Conservation (phyloP, 1,284 basidiomycete species). For the Apiotrichum gracile region DNA sequence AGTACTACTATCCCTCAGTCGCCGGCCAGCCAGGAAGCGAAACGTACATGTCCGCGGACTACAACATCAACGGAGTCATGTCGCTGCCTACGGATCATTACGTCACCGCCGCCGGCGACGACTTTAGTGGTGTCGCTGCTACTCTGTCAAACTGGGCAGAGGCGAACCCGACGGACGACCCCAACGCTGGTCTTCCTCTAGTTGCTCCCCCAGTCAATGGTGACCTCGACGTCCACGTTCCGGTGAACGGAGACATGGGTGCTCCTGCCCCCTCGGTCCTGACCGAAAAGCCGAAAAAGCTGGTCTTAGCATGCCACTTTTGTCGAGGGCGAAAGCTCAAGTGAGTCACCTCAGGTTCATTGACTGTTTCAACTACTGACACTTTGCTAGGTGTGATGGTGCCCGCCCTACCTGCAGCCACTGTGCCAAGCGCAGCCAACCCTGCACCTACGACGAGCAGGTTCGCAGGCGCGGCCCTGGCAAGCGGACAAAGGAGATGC, state of each 20-base stretch:
- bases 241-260: conserved; percentile 1
- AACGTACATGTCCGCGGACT: background rate
- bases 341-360: conserved; percentile 24
- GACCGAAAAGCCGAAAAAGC: conserved; percentile 31
- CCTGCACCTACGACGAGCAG: conserved; percentile 45
- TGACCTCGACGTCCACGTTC: background rate
- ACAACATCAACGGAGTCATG: conserved; percentile 11
- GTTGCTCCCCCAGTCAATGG: conserved; percentile 8
- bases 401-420: conserved; percentile 31
- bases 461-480: conserved; percentile 49
- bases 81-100: conserved; percentile 11
- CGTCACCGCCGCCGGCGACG: conserved; percentile 2
- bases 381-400: conserved; percentile 30
- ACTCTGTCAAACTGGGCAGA: conserved; percentile 17
- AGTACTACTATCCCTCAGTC: background rate
- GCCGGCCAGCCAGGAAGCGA: background rate
- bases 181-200: conserved; percentile 1
- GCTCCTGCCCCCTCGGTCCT: background rate
- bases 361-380: background rate
- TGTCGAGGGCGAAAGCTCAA: conserved; percentile 48
- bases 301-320: conserved; percentile 48
- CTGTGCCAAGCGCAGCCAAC: conserved; percentile 31
- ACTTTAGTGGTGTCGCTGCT: conserved; percentile 13
- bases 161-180: conserved; percentile 5
- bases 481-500: conserved; percentile 47